Evolutionary conservation across 1,284 basidiomycete species (phyloP).

Genomic region (Ustilago shanxiensis): DNA sequence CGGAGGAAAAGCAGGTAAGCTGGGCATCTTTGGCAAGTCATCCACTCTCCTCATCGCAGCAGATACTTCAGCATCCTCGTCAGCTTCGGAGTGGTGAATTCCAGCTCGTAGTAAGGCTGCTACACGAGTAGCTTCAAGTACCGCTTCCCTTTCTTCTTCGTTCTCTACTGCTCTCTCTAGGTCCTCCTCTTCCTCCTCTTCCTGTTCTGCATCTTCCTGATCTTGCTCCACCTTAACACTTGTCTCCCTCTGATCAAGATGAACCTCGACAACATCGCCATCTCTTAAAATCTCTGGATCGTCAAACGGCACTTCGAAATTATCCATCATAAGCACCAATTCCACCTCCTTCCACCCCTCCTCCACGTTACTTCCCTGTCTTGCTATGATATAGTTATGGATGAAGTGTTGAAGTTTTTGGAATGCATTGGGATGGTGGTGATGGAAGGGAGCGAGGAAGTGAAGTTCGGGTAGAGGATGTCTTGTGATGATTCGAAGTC

Average conservation of each 20-base stretch:
- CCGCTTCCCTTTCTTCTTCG: slow-evolving; percentile 20
- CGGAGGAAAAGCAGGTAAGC: background rate
- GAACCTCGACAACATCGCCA: slow-evolving; percentile 36
- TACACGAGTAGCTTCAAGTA: slow-evolving; percentile 21
- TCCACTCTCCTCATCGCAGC: background rate
- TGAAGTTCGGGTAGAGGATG: slow-evolving; percentile 42
- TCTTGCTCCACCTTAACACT: background rate
- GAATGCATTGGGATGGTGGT: slow-evolving; percentile 16
- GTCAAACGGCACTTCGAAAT: slow-evolving; percentile 40
- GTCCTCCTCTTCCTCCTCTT: slow-evolving; percentile 5
- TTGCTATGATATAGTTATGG: slow-evolving; percentile 6
- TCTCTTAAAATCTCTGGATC: slow-evolving; percentile 47
- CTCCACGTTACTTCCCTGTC: background rate
- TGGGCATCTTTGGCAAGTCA: slow-evolving; percentile 30
- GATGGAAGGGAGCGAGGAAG: slow-evolving; percentile 45
- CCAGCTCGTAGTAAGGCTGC: slow-evolving; percentile 29
- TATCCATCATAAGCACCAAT: slow-evolving; percentile 28
- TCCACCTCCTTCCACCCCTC: background rate
- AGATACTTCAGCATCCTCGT: background rate
- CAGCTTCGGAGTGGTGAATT: background rate
- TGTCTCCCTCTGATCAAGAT: slow-evolving; percentile 9
- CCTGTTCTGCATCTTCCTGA: background rate
- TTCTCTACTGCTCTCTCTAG: slow-evolving; percentile 5
- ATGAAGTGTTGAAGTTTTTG: slow-evolving; percentile 27
- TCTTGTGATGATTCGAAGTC: slow-evolving; percentile 26